phyloP scores from a whole-genome alignment of 2,329 filamentous ascomycete species.

The Xylariaceae sp. region DNA sequence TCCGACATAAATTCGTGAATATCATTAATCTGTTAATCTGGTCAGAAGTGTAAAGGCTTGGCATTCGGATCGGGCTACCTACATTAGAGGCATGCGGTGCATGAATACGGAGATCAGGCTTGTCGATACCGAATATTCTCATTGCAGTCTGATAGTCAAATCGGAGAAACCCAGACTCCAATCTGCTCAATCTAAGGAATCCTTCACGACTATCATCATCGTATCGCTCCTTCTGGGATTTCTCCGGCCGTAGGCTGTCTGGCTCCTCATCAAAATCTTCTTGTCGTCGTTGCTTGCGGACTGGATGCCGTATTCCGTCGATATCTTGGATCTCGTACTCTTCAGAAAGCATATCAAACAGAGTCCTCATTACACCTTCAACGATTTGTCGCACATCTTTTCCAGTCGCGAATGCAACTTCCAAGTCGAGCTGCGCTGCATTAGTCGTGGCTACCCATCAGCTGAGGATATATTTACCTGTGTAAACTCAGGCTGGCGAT shows the following conservation, averaged over 20 bases:
- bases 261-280: no score
- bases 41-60: not conserved
- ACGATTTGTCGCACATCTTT: slow-evolving; percentile 53
- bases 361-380: not conserved
- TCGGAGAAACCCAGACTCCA: no score
- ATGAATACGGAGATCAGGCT: slow-evolving; percentile 77
- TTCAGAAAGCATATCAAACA: no score
- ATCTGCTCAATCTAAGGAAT: no score
- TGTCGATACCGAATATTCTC: slow-evolving; percentile 78
- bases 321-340: no score
- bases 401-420: slow-evolving; percentile 81
- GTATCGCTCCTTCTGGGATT: no score
- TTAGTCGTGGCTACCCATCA: slow-evolving; percentile 1
- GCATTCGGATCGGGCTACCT: slow-evolving; percentile 16
- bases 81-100: slow-evolving; percentile 47
- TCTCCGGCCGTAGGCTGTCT: no score
- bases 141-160: slow-evolving; percentile 70
- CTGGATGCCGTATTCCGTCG: no score
- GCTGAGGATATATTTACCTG: slow-evolving; percentile 51
- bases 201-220: no score
- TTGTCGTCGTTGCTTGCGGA: no score
- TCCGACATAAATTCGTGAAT: slow-evolving; percentile 60
- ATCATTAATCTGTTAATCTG: slow-evolving; percentile 50
- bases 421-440: slow-evolving; percentile 71
- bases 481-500: slow-evolving; percentile 94